A percentile compares a stretch with the other conserved stretches of the same genome.
Evolutionary conservation across 179 eudicot genomes (phyloP).

Genomic region (Silene vulgaris): DNA sequence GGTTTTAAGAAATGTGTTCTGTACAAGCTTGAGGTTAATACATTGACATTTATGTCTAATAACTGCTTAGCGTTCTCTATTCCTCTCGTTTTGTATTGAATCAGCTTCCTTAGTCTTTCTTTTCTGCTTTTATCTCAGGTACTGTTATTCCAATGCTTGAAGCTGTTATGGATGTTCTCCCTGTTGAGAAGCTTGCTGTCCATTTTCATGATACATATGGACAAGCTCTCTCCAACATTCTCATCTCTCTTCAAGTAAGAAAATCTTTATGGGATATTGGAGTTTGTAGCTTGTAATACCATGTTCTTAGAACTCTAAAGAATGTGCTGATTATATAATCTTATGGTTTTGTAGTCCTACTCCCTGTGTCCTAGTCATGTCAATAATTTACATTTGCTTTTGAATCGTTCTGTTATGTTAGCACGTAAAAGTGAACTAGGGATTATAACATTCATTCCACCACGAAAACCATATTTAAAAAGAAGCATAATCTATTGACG

Average conservation of each 20-base stretch:
- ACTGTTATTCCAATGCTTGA: constrained; percentile 87
- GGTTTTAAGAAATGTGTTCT: not conserved
- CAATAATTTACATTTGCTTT: not conserved
- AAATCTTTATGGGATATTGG: not conserved
- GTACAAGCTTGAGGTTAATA: not conserved
- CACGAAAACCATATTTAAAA: not conserved
- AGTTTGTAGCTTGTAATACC: not conserved
- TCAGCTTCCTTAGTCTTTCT: not conserved
- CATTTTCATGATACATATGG: constrained; percentile 98
- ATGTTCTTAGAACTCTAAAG: not conserved
- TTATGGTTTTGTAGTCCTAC: not conserved
- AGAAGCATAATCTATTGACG: not conserved
- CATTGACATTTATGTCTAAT: not conserved
- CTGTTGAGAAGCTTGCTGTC: constrained; percentile 86
- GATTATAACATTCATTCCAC: not conserved
- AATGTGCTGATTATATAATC: not conserved
- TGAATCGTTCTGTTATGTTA: not conserved
- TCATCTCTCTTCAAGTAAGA: constrained; percentile 82
- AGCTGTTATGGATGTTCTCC: constrained; percentile 69
- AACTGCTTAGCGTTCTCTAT: not conserved
- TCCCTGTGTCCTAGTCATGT: not conserved
- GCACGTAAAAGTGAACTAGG: not conserved
- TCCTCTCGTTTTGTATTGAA: not conserved
- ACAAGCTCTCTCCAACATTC: constrained; percentile 90
- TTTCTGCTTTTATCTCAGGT: constrained; percentile 40